Conservation (phyloP, 176 grass and related monocot genomes). For the Oryza longistaminata region DNA sequence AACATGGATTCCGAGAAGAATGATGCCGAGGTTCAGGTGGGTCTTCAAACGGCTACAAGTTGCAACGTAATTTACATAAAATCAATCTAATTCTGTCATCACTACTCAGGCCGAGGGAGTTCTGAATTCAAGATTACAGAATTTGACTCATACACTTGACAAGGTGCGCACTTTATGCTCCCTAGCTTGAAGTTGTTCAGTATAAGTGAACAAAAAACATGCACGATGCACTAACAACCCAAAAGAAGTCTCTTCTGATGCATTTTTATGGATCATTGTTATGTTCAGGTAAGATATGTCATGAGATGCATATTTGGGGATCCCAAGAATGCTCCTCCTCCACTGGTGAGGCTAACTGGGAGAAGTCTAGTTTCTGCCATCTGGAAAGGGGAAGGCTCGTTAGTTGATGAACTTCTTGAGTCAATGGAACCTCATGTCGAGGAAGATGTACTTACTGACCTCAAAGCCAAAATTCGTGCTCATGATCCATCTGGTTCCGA, state of each 20-base stretch:
- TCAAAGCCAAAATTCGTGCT: conserved; percentile 73
- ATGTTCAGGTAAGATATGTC: conserved; percentile 80
- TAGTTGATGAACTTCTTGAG: conserved; percentile 74
- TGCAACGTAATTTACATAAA: conserved; percentile 22
- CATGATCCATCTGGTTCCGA: conserved; percentile 79
- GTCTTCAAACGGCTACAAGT: conserved; percentile 20
- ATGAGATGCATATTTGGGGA: conserved; percentile 83
- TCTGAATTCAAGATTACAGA: conserved; percentile 93
- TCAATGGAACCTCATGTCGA: conserved; percentile 92
- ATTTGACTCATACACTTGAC: conserved; percentile 89
- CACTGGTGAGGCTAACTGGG: conserved; percentile 72
- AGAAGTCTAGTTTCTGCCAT: conserved; percentile 67
- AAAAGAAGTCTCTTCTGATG: background rate
- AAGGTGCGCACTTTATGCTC: conserved; percentile 60
- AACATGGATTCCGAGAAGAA: conserved; percentile 80
- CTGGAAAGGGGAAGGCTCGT: conserved; percentile 90
- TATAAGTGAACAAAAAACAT: conserved; percentile 8
- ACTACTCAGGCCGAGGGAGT: conserved; percentile 81
- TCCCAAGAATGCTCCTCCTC: conserved; percentile 85
- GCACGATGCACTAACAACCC: background rate
- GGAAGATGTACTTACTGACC: conserved; percentile 59
- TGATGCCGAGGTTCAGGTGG: conserved; percentile 91
- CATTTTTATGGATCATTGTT: conserved; percentile 10
- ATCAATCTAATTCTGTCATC: conserved; percentile 25
- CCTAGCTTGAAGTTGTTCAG: conserved; percentile 23